These are phyloP conservation scores for Tuber aestivum DNA, from an alignment of 495 filamentous ascomycete species.

Conservation along the genomic window DNA sequence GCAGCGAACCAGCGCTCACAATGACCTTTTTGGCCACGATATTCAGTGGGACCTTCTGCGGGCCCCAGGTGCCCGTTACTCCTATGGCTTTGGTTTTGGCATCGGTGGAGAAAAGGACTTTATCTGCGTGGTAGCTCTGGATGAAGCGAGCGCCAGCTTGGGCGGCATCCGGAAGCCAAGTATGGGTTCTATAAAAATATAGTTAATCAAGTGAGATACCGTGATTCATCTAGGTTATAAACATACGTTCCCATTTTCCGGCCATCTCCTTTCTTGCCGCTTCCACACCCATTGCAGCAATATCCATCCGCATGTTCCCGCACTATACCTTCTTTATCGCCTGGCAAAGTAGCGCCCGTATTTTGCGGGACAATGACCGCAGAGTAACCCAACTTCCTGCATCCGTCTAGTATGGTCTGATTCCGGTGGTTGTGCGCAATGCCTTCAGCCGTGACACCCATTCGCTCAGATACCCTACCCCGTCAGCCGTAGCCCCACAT, in stretches of 20 bases:
- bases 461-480: conserved; percentile 53
- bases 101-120: conserved; percentile 55
- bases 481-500: conserved; percentile 44
- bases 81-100: conserved; percentile 17
- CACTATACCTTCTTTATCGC: conserved; percentile 52
- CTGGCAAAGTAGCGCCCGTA: conserved; percentile 61
- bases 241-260: conserved; percentile 45
- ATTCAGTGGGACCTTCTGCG: conserved; percentile 50
- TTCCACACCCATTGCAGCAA: conserved; percentile 70
- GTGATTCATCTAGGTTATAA: not conserved
- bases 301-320: conserved; percentile 43
- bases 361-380: conserved; percentile 73
- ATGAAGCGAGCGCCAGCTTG: conserved; percentile 68
- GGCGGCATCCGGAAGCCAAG: conserved; percentile 72
- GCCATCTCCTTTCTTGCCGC: conserved; percentile 53
- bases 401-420: conserved; percentile 63
- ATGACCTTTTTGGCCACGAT: conserved; percentile 68
- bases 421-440: conserved; percentile 68
- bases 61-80: conserved; percentile 33
- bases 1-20: conserved; percentile 64
- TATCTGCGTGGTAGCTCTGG: conserved; percentile 66
- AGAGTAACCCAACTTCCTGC: conserved; percentile 66
- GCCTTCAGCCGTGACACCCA: conserved; percentile 68
- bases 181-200: conserved; percentile 54
- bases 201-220: not conserved